A percentile compares a stretch with the other conserved stretches of the same genome.
phyloP scores from a whole-genome alignment of 2,329 filamentous ascomycete genomes.

The Xenoacremonium recifei region DNA sequence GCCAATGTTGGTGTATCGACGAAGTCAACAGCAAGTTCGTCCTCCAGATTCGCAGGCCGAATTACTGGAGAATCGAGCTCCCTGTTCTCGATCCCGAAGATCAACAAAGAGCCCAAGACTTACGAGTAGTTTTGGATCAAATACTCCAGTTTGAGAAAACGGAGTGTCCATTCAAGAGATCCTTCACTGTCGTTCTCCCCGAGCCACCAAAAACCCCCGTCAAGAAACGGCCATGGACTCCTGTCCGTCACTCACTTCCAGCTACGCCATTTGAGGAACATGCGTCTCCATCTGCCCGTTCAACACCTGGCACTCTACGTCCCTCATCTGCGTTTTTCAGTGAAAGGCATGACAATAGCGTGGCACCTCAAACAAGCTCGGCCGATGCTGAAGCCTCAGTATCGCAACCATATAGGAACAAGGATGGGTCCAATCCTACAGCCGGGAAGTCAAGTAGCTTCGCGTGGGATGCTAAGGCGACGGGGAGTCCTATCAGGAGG shows the following conservation, averaged over 20 bases:
- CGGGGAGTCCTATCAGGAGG: too few species aligned
- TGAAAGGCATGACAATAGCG: too few species aligned
- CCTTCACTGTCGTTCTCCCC: slow-evolving; percentile 72
- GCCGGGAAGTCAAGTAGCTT: too few species aligned
- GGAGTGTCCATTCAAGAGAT: slow-evolving; percentile 77
- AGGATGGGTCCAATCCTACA: too few species aligned
- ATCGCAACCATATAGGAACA: too few species aligned
- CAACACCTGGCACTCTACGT: background rate
- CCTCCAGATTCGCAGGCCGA: slow-evolving; percentile 77
- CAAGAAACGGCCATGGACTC: slow-evolving; percentile 68
- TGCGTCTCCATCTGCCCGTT: background rate
- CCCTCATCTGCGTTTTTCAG: too few species aligned
- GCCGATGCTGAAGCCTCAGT: too few species aligned
- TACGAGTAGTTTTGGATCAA: slow-evolving; percentile 68
- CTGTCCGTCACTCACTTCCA: slow-evolving; percentile 29
- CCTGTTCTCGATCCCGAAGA: slow-evolving; percentile 53
- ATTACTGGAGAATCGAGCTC: slow-evolving; percentile 89
- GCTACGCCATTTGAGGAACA: background rate
- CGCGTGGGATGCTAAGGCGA: too few species aligned
- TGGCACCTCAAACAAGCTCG: too few species aligned
- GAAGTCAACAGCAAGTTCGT: slow-evolving; percentile 78
- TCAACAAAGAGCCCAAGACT: slow-evolving; percentile 58
- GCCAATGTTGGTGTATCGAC: slow-evolving; percentile 92
- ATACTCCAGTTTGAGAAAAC: slow-evolving; percentile 87
- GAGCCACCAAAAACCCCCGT: slow-evolving; percentile 64